Evolutionary conservation across 495 filamentous ascomycete species (phyloP).

Genomic region (Podospora sp.): DNA sequence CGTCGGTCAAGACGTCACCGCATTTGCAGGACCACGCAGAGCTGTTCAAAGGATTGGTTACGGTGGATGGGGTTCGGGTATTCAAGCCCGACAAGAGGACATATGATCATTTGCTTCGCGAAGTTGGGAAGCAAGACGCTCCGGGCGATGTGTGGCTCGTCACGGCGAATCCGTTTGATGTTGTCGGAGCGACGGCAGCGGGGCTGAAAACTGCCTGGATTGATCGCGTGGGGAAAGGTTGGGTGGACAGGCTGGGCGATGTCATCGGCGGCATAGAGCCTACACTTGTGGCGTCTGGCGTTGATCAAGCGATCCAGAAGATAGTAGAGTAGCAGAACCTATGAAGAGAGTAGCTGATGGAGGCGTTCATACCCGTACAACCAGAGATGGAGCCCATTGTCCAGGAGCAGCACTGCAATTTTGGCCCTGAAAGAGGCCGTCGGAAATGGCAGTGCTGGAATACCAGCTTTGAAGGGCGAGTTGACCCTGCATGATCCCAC

Average conservation of each 20-base stretch:
- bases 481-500: too few species aligned
- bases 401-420: constrained; percentile 8
- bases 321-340: constrained; percentile 24
- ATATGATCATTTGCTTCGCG: constrained; percentile 62
- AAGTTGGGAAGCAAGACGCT: constrained; percentile 51
- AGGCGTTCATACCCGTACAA: too few species aligned
- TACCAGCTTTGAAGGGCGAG: too few species aligned
- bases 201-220: constrained; percentile 72
- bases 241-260: constrained; percentile 53
- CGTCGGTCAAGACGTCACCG: constrained; percentile 52
- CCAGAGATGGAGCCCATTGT: too few species aligned
- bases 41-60: constrained; percentile 60
- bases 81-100: constrained; percentile 72
- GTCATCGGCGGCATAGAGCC: constrained; percentile 47
- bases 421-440: neutral
- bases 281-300: constrained; percentile 48
- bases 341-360: neutral
- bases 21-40: constrained; percentile 33
- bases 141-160: constrained; percentile 69
- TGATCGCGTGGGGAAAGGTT: constrained; percentile 58
- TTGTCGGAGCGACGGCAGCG: constrained; percentile 57
- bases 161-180: constrained; percentile 79
- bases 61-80: constrained; percentile 59
- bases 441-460: neutral
- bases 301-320: constrained; percentile 51